Base-by-base conservation (phyloP, 2,329 filamentous ascomycete species). In the Aphanoascus verrucosus region DNA sequence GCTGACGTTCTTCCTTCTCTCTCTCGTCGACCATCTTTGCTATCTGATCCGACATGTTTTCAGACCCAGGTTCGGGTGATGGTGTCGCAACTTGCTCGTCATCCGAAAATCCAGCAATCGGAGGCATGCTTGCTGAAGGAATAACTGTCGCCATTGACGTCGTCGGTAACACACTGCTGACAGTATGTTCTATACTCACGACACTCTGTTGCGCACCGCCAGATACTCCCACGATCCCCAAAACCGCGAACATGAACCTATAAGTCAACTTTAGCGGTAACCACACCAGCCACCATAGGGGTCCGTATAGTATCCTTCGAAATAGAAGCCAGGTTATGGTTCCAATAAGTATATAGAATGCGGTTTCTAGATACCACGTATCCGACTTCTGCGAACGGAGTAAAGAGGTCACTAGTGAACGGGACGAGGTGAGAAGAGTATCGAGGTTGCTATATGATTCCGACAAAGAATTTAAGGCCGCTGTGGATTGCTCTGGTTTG, bases 311-410 rank as follows among this genome's bases (percentile, higher is more conserved):
- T 40, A 91, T 75, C 43, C 93, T 76, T 28, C 93, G 77, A 64
- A 94, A 96, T 5, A 95, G 65, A 6, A 98, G 77, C 93, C 93
- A 98, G 31, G 74, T 76, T 41, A 90, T 82, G 1, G 89, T 96
- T 5, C 73, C 79, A 19, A 85, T 64, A 14, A 97, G 78, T 61
- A 96, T 77, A 66, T 90, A 94, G 60, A 97, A 83, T 1, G 90
- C 82, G 37, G 87, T 94, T 70, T 93, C 86, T 34, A 98, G 79
- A 67, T 98, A 98, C 93, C 93, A 98, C 1, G 90, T 96, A 66
- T 98, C 93, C 59, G 85, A 93, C 76, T 98, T 98, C 66, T 94
- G 88, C 58, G 87, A 93, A 57, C 82, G 81, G 45, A 97, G 73
- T 44, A 98, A 74, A 15, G 87, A 88, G 5, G 82, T 81, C 6